These are phyloP conservation scores for Mycena galericulata DNA, from an alignment of 768 basidiomycete genomes.

Conservation along the genomic window DNA sequence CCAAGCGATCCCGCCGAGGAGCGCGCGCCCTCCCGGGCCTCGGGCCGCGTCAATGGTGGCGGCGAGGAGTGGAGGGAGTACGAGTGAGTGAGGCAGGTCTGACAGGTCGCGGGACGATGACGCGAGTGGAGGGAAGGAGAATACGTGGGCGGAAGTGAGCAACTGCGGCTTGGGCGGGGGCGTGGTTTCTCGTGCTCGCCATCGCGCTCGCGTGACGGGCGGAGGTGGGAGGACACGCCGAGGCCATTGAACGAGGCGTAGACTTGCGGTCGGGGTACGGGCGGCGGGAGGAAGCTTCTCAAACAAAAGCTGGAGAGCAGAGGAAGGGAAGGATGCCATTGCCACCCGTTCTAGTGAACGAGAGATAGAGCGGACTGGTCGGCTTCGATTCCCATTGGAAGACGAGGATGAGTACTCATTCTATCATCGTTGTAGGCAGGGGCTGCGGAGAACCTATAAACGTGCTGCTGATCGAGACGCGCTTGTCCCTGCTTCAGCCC, in stretches of 20 bases:
- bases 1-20: slow-evolving; percentile 25
- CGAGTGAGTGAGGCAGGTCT: slow-evolving; percentile 30
- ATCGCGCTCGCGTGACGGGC: slow-evolving; percentile 24
- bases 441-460: slow-evolving; percentile 80
- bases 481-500: slow-evolving; percentile 79
- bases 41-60: too few relatives aligned
- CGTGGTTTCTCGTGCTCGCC: slow-evolving; percentile 24
- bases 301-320: slow-evolving; percentile 22
- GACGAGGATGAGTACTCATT: slow-evolving; percentile 31
- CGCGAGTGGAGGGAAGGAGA: too few relatives aligned
- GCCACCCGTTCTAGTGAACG: slow-evolving; percentile 62
- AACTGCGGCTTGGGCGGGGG: slow-evolving; percentile 35
- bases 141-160: slow-evolving; percentile 24
- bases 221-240: slow-evolving; percentile 16
- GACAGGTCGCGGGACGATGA: slow-evolving; percentile 16
- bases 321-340: slow-evolving; percentile 42
- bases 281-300: slow-evolving; percentile 54
- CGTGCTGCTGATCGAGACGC: slow-evolving; percentile 74
- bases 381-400: slow-evolving; percentile 29
- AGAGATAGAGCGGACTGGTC: slow-evolving; percentile 50
- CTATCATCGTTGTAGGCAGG: slow-evolving; percentile 43
- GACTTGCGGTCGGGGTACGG: slow-evolving; percentile 65
- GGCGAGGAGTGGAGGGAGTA: slow-evolving; percentile 28
- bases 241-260: slow-evolving; percentile 25
- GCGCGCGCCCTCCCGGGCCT: slow-evolving; percentile 35